Evolutionary conservation across 805 yeast genomes (phyloP).

Genomic region (Aciculoconidium aculeatum): DNA sequence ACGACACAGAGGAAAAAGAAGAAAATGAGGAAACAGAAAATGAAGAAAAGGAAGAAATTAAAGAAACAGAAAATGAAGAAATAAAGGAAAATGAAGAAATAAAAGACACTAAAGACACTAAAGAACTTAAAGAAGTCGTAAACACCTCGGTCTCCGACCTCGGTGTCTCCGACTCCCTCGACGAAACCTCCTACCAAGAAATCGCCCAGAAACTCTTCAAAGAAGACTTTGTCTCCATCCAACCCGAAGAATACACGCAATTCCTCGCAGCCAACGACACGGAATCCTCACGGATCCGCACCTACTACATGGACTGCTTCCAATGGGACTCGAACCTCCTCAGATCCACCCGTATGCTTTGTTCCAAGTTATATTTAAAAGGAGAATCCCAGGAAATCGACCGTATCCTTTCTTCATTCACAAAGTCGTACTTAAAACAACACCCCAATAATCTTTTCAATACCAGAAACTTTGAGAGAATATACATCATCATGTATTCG

Average conservation of each 20-base stretch:
- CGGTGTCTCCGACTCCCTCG: background rate
- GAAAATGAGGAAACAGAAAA: too few species aligned
- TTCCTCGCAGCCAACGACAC: constrained; percentile 31
- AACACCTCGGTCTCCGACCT: constrained; percentile 1
- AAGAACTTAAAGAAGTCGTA: constrained; percentile 1
- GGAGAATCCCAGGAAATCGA: constrained; percentile 85
- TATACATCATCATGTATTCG: constrained; percentile 68
- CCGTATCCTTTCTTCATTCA: constrained; percentile 61
- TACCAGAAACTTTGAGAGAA: constrained; percentile 45
- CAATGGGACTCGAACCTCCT: constrained; percentile 48
- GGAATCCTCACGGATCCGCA: constrained; percentile 37
- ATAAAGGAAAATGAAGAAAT: too few species aligned
- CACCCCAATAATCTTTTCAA: constrained; percentile 45
- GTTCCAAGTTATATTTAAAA: constrained; percentile 61
- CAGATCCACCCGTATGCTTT: constrained; percentile 51
- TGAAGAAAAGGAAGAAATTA: too few species aligned
- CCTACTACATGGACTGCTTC: constrained; percentile 42
- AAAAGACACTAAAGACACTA: background rate
- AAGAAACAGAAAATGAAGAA: too few species aligned
- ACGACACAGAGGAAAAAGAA: background rate
- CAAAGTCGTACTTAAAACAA: constrained; percentile 54
- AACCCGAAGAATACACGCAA: constrained; percentile 41
- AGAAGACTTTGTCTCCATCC: constrained; percentile 38
- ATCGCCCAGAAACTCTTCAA: constrained; percentile 32
- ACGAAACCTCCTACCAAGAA: constrained; percentile 19